Conservation (phyloP, 495 filamentous ascomycete genomes). For the Tuber borchii region DNA sequence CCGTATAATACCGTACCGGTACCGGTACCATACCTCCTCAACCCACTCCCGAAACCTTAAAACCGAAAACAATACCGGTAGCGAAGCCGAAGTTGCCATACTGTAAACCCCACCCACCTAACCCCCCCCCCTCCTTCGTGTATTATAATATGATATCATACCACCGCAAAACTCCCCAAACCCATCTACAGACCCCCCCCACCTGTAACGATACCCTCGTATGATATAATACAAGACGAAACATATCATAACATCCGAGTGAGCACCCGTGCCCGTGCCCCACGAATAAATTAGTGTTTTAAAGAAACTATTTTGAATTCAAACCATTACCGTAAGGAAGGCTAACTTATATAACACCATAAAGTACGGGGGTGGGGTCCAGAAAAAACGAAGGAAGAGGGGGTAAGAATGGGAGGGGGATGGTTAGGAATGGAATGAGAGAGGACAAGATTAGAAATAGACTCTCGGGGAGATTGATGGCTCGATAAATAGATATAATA, state of each 20-base stretch:
- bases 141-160: too few species aligned
- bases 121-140: too few species aligned
- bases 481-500: not conserved
- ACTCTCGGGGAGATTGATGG: not conserved
- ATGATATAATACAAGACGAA: not conserved
- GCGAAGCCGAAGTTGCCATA: not conserved
- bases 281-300: not conserved
- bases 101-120: too few species aligned
- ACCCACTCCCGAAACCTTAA: not conserved
- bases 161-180: not conserved
- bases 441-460: not conserved
- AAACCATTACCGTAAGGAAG: not conserved
- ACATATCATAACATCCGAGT: not conserved
- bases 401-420: not conserved
- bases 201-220: not conserved
- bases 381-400: not conserved
- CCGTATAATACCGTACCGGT: too few species aligned
- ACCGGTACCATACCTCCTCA: too few species aligned
- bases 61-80: not conserved
- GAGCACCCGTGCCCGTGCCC: not conserved
- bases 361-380: not conserved
- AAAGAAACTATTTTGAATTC: not conserved
- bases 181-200: not conserved
- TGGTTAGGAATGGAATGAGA: not conserved
- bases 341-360: not conserved